Conservation (phyloP, 768 basidiomycete species). For the Auricularia sp. region DNA sequence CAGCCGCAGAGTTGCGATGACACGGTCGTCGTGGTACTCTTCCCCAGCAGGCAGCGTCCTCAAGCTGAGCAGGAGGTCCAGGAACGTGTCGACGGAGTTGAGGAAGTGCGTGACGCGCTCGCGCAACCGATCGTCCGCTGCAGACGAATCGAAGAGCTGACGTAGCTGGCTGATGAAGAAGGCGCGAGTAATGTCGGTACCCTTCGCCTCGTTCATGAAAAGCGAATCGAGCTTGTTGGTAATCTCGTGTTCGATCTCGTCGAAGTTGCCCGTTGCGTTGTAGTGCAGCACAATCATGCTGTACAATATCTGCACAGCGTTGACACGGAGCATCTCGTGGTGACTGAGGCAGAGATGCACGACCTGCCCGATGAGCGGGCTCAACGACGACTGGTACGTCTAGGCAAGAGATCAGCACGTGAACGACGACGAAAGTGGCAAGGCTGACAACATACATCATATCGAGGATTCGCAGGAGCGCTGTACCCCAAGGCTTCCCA, state of each 20-base stretch:
- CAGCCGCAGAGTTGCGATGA: constrained; percentile 80
- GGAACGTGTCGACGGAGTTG: constrained; percentile 84
- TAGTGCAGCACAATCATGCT: constrained; percentile 94
- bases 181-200: constrained; percentile 81
- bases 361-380: constrained; percentile 77
- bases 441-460: constrained; percentile 50
- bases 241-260: constrained; percentile 83
- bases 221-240: constrained; percentile 83
- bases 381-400: constrained; percentile 79
- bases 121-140: constrained; percentile 70
- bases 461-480: constrained; percentile 40
- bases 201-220: constrained; percentile 88
- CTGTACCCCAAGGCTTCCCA: constrained; percentile 78
- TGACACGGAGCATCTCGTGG: constrained; percentile 83
- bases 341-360: constrained; percentile 90
- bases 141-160: constrained; percentile 75
- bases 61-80: constrained; percentile 79
- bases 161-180: constrained; percentile 90
- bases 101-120: constrained; percentile 73
- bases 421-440: constrained; percentile 1
- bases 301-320: constrained; percentile 86
- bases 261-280: constrained; percentile 74
- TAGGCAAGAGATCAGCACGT: constrained; percentile 21
- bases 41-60: constrained; percentile 85
- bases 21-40: constrained; percentile 89